Evolutionary conservation across 176 grass and related monocot genomes (phyloP), one percentile per base, ranked within the genome.

Genomic region (Stipa capillata): DNA sequence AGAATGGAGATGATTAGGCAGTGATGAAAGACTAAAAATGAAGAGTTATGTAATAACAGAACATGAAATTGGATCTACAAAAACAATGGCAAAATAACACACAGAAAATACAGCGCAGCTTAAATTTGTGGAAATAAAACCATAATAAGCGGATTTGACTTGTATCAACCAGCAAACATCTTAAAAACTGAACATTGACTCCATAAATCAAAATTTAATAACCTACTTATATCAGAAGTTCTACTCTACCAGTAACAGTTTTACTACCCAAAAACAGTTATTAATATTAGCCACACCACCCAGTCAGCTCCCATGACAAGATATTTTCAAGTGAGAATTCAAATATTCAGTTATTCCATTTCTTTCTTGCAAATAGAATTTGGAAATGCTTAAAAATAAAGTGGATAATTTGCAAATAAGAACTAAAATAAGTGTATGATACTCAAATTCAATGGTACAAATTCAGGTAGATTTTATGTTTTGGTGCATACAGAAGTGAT

Each of bases 1-100:
- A 66, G 14, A 89, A 48, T 1, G 13, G 20, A 27, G 77, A 84
- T 75, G 28, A 84, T 90, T 74, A 85, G 36, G 29, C 1, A 18
- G 24, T 5, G 68, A 74, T 54, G 23, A 12, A 49, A 67, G 4
- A 81, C 18, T 23, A 74, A 67, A 67, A 54, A 47, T 48, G 15
- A 35, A 53, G n/a, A 65, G 32, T 32, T 57, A 84, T 16, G 14
- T 40, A 33, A 40, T 36, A 9, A 63, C 13, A 57, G 6, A 57
- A 58, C 12, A 82, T 27, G 51, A 18, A 24, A 54, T 7, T 53
- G n/a, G 20, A 60, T 18, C 5, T 37, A 63, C 28, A 62, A 49
- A 67, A 65, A 80, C 2, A 15, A 68, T 7, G 23, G 6, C n/a
- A 9, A 68, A 73, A 7, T n/a, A 73, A 40, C 6, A 17, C n/a